Evolutionary conservation across 345 rosid genomes (phyloP), one percentile per base, ranked within the genome.

Genomic region (Pseudoturritis turrita): DNA sequence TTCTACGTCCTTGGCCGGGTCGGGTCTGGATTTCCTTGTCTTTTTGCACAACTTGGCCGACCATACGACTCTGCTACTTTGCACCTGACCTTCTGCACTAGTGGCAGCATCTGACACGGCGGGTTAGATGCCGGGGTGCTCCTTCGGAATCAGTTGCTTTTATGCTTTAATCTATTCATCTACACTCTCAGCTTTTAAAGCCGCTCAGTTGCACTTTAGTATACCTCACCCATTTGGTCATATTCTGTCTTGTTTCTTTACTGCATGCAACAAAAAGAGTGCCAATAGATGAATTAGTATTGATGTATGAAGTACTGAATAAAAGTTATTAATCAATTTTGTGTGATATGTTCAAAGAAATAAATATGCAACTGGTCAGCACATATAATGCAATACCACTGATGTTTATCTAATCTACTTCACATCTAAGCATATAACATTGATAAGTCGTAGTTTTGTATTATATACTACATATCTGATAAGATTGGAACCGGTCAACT

Each of bases 91-190:
- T n/a, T n/a, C n/a, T n/a, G n/a, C n/a, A n/a, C n/a, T n/a, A n/a
- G n/a, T n/a, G n/a, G n/a, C n/a, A n/a, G n/a, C n/a, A n/a, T n/a
- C n/a, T n/a, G n/a, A n/a, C n/a, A n/a, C n/a, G n/a, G n/a, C n/a
- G n/a, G n/a, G n/a, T n/a, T n/a, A n/a, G n/a, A n/a, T n/a, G n/a
- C n/a, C n/a, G n/a, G n/a, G n/a, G n/a, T n/a, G n/a, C n/a, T n/a
- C n/a, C n/a, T n/a, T n/a, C n/a, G n/a, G n/a, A n/a, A n/a, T n/a
- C n/a, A n/a, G n/a, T n/a, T n/a, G n/a, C n/a, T n/a, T n/a, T n/a
- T n/a, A n/a, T n/a, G n/a, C n/a, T n/a, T n/a, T n/a, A n/a, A n/a
- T 56, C 66, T 65, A 73, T 14, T 36, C 56, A 35, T 49, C 22
- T 21, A 65, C 44, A 49, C 21, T 59, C 22, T 1, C 10, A 33